Evolutionary conservation across 208 protist genomes (phyloP), one percentile per base, ranked within the genome.

Genomic region (Trypanosoma conorhini): DNA sequence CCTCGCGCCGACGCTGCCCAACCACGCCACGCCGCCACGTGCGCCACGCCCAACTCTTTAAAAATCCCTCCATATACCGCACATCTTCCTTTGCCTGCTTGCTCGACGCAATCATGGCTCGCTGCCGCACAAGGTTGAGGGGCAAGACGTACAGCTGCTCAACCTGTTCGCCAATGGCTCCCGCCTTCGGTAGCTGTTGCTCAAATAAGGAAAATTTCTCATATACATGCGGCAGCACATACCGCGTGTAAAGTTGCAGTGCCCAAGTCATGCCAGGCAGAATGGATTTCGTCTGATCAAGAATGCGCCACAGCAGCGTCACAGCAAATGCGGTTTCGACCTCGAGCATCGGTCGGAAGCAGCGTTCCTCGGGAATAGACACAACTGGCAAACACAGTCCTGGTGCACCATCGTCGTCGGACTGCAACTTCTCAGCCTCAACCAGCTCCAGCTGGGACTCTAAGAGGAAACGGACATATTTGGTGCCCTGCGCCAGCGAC

Each of bases 211-310:
- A 42, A 79, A 83, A 94, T 65, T 87, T 77, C 15, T 80, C 69
- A 71, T 95, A 96, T 26, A 96, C 31, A 77, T 94, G 87, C 9
- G 92, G 92, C 12, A 95, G 57, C 12, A 96, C 63, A 73, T 89
- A 91, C 52, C 80, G 77, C 22, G 66, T 70, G 33, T 86, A 83
- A 24, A 95, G 77, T 17, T 88, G 82, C 13, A 86, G 31, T 17
- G 87, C 92, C 67, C 87, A 91, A 19, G 55, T 30, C 63, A 91
- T 85, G 24, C 80, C 75, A 5, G 92, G 86, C 13, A 89, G 67
- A 50, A 75, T 56, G 9, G 51, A 15, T 42, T 69, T 77, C 56
- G 79, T 78, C 64, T 95, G 87, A 64, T 87, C 81, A 26, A 96
- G 76, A 15, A 94, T 83, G 48, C 79, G 81, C 74, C 82, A 86